Base-by-base conservation (phyloP, 208 protist genomes). In the Leishmania tarentolae region DNA sequence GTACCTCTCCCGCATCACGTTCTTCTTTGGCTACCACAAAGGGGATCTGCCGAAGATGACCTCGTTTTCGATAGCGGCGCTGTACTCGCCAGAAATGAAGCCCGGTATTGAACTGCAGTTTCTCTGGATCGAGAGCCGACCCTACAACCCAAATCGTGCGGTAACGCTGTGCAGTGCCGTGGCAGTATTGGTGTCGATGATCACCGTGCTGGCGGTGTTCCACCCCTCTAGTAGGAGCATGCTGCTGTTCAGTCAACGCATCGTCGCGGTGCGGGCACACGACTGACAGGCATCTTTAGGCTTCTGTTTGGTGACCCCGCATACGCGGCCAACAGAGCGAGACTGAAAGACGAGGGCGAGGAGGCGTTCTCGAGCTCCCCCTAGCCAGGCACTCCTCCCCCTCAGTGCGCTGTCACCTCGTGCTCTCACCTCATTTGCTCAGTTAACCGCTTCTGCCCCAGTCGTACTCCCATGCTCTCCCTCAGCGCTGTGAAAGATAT, bases 21-120 rank as follows among this genome's bases (percentile, higher is more conserved):
- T 95, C 52, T 80, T 81, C 74, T 94, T 94, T 76, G 93, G 93
- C 21, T 97, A 88, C 71, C 93, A 91, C 65, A 83, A 46, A 1
- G 87, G 88, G 2, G 88, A 88, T 3, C 83, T 87, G 42, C 86
- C 92, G 77, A 89, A 83, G 63, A 72, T 97, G 31, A 97, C 93
- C 47, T 87, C 84, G 31, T 93, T 93, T 69, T 19, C 56, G 31
- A 79, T 88, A 35, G 65, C 82, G 46, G 77, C 78, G 40, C 72
- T 75, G 4, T 97, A 97, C 84, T 77, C 82, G 6, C 66, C 73
- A 35, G 69, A 79, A 59, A 50, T 57, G 42, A 31, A 79, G n/a
- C 35, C 84, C 0, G 83, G 50, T 2, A 52, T 95, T 37, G 88
- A 84, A 57, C 78, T 96, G 28, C 53, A 76, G 19, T 94, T 90